These are phyloP conservation scores for Juglanconis oblonga DNA, from an alignment of 2,329 filamentous ascomycete genomes.

Conservation along the genomic window DNA sequence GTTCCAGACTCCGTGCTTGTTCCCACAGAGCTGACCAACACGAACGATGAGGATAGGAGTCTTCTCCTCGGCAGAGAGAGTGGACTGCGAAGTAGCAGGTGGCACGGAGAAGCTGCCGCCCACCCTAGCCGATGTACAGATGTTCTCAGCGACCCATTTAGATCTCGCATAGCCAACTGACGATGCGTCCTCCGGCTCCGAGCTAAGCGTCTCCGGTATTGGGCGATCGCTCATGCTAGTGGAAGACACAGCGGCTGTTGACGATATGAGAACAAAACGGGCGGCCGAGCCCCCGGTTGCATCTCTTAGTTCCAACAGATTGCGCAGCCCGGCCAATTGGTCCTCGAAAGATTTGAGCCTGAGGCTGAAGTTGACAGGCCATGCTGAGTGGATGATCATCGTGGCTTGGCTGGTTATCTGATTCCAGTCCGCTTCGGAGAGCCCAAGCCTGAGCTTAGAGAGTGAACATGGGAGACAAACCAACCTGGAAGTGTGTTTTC, in stretches of 20 bases:
- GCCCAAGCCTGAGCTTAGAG: conserved; percentile 44
- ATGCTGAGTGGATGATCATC: conserved; percentile 48
- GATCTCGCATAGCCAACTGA: conserved; percentile 53
- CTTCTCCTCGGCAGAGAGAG: conserved; percentile 14
- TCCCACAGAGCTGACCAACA: conserved; percentile 45
- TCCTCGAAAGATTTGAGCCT: conserved; percentile 45
- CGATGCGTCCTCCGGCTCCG: conserved; percentile 40
- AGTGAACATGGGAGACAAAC: conserved; percentile 46
- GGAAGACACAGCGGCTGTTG: conserved; percentile 20
- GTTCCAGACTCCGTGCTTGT: conserved; percentile 42
- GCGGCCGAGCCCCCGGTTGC: conserved; percentile 11
- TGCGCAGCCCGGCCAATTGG: conserved; percentile 43
- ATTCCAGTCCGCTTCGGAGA: conserved; percentile 38
- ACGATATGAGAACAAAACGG: conserved; percentile 26
- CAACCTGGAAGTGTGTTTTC: conserved; percentile 33
- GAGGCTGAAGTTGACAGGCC: conserved; percentile 56
- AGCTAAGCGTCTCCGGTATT: conserved; percentile 40
- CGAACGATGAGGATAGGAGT: conserved; percentile 37
- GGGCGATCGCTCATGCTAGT: not conserved
- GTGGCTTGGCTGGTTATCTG: conserved; percentile 41
- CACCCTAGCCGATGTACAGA: conserved; percentile 40
- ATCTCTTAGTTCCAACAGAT: conserved; percentile 33
- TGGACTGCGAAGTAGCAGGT: conserved; percentile 15
- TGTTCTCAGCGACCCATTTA: conserved; percentile 57
- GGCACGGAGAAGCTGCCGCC: not conserved